Base-by-base conservation (phyloP, 2,329 filamentous ascomycete genomes). In the Shiraia bambusicola region DNA sequence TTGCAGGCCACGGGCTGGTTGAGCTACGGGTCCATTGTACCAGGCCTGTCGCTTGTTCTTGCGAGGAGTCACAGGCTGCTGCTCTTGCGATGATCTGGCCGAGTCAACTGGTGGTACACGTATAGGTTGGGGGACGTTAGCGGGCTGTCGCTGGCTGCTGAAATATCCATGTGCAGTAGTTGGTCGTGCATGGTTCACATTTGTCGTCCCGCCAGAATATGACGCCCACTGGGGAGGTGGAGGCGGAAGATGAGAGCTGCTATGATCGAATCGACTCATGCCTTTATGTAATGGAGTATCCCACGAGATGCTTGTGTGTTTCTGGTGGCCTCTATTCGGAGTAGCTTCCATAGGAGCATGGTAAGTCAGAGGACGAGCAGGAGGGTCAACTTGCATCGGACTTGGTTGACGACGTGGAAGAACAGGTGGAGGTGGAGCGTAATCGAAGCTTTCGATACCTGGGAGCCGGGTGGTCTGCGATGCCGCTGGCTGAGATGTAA, bases 361-460 rank as follows among this genome's bases (percentile, higher is more conserved):
- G 69, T 69, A 63, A 2, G 63, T 64, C 9, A 63, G 70, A 54
- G 45, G 70, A 25, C 48, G 70, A 38, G 56, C 79, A 66, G 73
- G 73, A 29, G 70, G 59, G 53, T 95, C 88, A 8, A 90, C 71
- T 60, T 86, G 80, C 87, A 93, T 91, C 0, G 89, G 87, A 37
- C 87, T 90, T 2, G 81, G 76, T 39, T 79, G 78, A 33, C 84
- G 81, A 34, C 81, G 78, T 1, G 81, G 79, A 0, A 86, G 81
- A 10, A 75, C 66, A 1, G 82, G 78, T 14, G 79, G 79, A 43
- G 80, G 79, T 17, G 82, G 85, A 16, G 87, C 75, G 41, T 88
- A 84, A 59, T 92, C 89, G 57, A 96, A 95, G 12, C 88, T 94
- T 65, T 95, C 89, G 52, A 96, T 96, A 11, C 91, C 90, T 1